Base-by-base conservation (phyloP, 225 moss, liverwort and hornwort genomes). In the Takakia lepidozioides region DNA sequence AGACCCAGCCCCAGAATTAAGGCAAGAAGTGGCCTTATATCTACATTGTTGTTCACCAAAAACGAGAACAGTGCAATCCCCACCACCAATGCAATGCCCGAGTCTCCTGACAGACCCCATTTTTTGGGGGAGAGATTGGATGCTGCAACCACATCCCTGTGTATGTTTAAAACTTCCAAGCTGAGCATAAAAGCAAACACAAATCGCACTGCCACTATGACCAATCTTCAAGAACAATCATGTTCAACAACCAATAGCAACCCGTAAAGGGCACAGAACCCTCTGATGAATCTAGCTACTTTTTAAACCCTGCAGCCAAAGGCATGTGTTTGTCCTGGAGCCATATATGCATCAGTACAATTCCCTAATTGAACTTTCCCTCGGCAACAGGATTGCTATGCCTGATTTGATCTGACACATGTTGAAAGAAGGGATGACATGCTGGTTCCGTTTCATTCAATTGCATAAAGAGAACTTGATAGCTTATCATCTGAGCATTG, bases 101-200 rank as follows among this genome's bases (percentile, higher is more conserved):
- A 81, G 44, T 49, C 55, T 20, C 98, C 98, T 19, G 75, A 29
- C 43, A 91, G 45, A 15, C 98, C 98, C 98, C 91, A 98, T 61
- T 98, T 98, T 69, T 87, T 91, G 1, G 98, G 98, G 14, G 98
- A 91, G 27, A 98, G 81, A 56, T 76, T 81, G 51, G 91, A 78
- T 27, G 87, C 98, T 91, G 87, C n/a, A n/a, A 62, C 10, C 49
- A 47, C 57, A 25, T 19, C 29, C 38, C 15, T 47, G 22, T 51
- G 22, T 0, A 27, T 38, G 10, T 25, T 34, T 6, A 19, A 19
- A 29, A 42, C 27, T 22, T 14, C 24, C 13, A 22, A 60, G 1
- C 29, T 24, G 15, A 3, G 35, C 9, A 24, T 15, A 43, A 36
- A 43, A 29, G 41, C 25, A 19, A 19, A 44, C 25, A 22, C 30